These are phyloP conservation scores for Globisporangium rhizosaccharum DNA, from an alignment of 352 stramenopile genomes.

Conservation along the genomic window DNA sequence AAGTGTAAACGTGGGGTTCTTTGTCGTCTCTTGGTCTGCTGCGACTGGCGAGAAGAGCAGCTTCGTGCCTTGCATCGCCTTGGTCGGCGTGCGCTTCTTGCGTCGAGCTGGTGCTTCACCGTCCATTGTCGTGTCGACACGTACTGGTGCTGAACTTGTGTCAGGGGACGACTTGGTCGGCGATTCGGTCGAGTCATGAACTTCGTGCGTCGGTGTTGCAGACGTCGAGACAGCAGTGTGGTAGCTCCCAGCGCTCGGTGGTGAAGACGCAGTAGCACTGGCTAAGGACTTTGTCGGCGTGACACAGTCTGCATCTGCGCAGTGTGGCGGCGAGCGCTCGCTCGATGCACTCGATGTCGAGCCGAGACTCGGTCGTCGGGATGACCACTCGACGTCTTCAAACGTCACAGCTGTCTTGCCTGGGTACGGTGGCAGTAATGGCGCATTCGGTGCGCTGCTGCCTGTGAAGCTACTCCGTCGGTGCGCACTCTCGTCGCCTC, in stretches of 20 bases:
- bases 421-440: not conserved
- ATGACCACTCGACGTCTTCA: conserved; percentile 10
- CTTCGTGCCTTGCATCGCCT: conserved; percentile 26
- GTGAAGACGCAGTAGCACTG: not conserved
- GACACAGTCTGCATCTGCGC: not conserved
- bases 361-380: conserved; percentile 4
- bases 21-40: conserved; percentile 18
- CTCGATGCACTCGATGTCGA: conserved; percentile 3
- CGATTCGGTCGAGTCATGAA: not conserved
- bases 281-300: conserved; percentile 2
- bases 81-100: conserved; percentile 15
- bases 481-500: conserved; percentile 8
- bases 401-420: conserved; percentile 3
- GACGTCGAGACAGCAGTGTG: not conserved
- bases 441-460: not conserved
- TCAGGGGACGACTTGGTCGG: not conserved
- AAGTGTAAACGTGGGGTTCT: conserved; percentile 3
- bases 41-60: conserved; percentile 39
- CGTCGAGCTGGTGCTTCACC: conserved; percentile 2
- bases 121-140: too few species aligned
- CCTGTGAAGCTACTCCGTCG: conserved; percentile 19
- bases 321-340: conserved; percentile 1
- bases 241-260: conserved; percentile 2
- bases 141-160: too few species aligned
- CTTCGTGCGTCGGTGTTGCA: not conserved